Evolutionary conservation across 2,329 filamentous ascomycete species (phyloP), one percentile per base, ranked within the genome.

Genomic region (Talaromyces sp.): DNA sequence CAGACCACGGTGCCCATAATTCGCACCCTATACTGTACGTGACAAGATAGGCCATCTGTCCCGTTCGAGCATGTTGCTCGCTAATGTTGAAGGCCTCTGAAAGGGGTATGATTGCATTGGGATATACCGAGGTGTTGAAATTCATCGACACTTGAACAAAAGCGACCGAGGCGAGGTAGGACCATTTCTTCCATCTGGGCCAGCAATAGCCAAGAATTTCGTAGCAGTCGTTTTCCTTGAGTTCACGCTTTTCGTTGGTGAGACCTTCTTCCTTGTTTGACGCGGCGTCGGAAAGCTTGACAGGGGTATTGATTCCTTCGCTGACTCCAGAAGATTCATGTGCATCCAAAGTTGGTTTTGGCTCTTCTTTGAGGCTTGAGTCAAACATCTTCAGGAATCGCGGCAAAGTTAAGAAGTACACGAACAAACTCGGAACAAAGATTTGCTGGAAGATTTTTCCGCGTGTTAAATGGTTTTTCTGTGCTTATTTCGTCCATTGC

Each of bases 11-110:
- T 0, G 90, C 90, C 90, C 90, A 94, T 0, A 92, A 81, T 74
- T 93, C 90, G 70, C 90, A 92, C n/a, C 90, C 90, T 69, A 94
- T 91, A 38, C 88, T 89, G 71, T 94, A 94, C 3, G 86, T 76
- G 56, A 93, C 80, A 21, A 94, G 77, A 74, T 92, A 94, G 64
- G 89, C 83, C 75, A 89, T 87, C 64, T 90, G 88, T 63, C 89
- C 90, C 50, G 85, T 80, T 59, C 89, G 83, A 3, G 87, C 88
- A 5, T 83, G 84, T 70, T 90, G 87, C 12, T 79, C 78, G 59
- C 85, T 86, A 63, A 93, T 85, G 51, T 74, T 65, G 66, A 91
- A 93, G 61, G 91, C 81, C 14, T 85, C 75, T 0, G 82, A 74
- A 60, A 91, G 87, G 17, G 86, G 85, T 0, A 74, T 71, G 46